Percentiles rank a stretch among this genome's conserved stretches.
Evolutionary conservation across 2,329 filamentous ascomycete species (phyloP).

Genomic region (Orbilia oligospora): DNA sequence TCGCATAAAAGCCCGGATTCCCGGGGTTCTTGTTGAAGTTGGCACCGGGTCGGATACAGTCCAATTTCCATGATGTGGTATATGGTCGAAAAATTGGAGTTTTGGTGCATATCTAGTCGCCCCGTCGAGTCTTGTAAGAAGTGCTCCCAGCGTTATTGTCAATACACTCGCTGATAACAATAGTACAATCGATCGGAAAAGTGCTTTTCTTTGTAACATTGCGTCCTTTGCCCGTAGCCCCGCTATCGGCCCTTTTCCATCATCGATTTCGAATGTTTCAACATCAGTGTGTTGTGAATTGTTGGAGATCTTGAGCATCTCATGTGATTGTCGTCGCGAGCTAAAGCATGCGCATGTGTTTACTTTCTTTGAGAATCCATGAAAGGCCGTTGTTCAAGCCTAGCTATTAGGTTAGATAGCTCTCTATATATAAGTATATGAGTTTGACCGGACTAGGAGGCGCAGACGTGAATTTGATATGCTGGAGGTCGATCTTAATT

Average conservation of each 20-base stretch:
- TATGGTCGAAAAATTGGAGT: constrained; percentile 21
- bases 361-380: neutral
- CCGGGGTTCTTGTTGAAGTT: neutral
- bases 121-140: constrained; percentile 43
- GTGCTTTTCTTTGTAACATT: constrained; percentile 39
- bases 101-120: constrained; percentile 22
- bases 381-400: neutral
- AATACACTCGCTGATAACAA: constrained; percentile 31
- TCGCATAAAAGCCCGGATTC: constrained; percentile 46
- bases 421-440: neutral
- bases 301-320: constrained; percentile 22
- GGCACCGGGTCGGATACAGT: neutral
- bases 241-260: neutral
- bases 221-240: neutral
- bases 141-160: constrained; percentile 42
- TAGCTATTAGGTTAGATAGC: neutral
- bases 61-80: constrained; percentile 25
- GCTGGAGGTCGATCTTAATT: neutral
- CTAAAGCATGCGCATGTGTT: neutral
- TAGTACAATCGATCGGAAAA: constrained; percentile 41
- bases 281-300: constrained; percentile 38
- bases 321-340: constrained; percentile 2
- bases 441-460: neutral
- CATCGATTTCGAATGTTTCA: constrained; percentile 20
- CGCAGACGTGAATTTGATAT: constrained; percentile 18